A percentile compares a stretch with the other conserved stretches of the same genome.
These are phyloP conservation scores for Haplosporangium sp. DNA, from an alignment of 371 early-diverging fungal genomes.

Conservation along the genomic window DNA sequence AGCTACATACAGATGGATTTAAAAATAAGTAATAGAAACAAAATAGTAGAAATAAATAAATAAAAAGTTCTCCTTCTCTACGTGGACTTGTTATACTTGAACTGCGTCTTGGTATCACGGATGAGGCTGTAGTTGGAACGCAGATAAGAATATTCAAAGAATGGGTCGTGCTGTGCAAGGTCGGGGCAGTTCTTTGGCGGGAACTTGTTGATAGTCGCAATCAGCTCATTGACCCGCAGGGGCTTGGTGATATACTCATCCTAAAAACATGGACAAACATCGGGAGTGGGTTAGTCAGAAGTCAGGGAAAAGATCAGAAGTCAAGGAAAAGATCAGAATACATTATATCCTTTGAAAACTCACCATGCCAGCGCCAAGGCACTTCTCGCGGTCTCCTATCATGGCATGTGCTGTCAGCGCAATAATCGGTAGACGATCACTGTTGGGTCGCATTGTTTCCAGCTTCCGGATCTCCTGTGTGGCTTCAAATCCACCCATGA, in stretches of 20 bases:
- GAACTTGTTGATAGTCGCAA: constrained; percentile 70
- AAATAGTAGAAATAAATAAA: background rate
- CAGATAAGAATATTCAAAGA: constrained; percentile 15
- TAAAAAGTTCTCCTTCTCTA: background rate
- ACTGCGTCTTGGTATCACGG: background rate
- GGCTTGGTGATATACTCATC: constrained; percentile 49
- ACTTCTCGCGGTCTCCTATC: constrained; percentile 83
- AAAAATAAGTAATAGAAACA: background rate
- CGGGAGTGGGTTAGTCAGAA: background rate
- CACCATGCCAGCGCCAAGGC: constrained; percentile 78
- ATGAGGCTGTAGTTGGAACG: constrained; percentile 5
- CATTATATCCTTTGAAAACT: background rate
- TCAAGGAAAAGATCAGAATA: background rate
- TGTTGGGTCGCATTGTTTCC: constrained; percentile 57
- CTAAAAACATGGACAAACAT: constrained; percentile 1
- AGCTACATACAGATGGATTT: too few relatives aligned
- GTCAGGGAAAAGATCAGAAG: background rate
- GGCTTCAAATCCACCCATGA: constrained; percentile 84
- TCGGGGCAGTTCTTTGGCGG: constrained; percentile 48
- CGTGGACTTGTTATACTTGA: constrained; percentile 2
- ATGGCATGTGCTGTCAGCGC: constrained; percentile 86
- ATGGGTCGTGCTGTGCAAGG: constrained; percentile 24
- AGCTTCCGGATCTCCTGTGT: constrained; percentile 73
- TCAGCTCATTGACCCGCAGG: constrained; percentile 63
- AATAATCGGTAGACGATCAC: constrained; percentile 75